phyloP scores from a whole-genome alignment of 169 alveolate species.

The Besnoitia besnoiti region DNA sequence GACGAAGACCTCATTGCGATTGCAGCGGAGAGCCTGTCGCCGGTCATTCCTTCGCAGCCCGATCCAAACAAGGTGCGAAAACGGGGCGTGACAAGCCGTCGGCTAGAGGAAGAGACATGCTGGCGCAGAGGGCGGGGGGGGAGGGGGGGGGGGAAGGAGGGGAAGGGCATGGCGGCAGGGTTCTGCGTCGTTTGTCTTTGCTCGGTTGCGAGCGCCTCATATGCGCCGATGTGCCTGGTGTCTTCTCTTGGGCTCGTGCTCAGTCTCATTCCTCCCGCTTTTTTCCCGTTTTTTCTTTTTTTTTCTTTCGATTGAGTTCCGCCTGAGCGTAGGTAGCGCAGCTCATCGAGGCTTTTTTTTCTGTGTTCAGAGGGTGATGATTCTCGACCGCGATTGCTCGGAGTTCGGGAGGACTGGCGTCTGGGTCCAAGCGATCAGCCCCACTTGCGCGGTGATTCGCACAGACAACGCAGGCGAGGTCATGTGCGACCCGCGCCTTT shows the following conservation, averaged over 20 bases:
- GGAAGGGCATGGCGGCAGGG: neutral
- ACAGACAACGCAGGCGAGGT: conserved; percentile 20
- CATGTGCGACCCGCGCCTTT: conserved; percentile 13
- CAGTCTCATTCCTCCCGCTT: neutral
- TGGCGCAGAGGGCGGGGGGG: neutral
- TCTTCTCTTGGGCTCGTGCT: too few relatives aligned
- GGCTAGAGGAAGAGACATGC: too few relatives aligned
- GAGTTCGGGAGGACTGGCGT: conserved; percentile 18
- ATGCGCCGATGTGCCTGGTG: too few relatives aligned
- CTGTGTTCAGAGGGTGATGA: conserved; percentile 28
- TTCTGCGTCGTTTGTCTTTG: neutral
- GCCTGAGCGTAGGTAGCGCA: too few relatives aligned
- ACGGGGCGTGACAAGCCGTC: neutral
- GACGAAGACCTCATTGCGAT: conserved; percentile 25
- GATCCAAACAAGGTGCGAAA: neutral
- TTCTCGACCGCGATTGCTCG: conserved; percentile 31
- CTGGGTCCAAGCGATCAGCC: conserved; percentile 36
- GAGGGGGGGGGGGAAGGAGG: neutral
- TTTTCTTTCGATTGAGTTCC: neutral
- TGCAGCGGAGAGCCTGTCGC: conserved; percentile 34
- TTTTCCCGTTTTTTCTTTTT: neutral
- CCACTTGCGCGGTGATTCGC: neutral
- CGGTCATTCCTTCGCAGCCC: neutral
- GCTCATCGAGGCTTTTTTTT: too few relatives aligned
- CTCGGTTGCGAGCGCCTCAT: too few relatives aligned